Evolutionary conservation across 106 monocot species (phyloP).

Genomic region (Dioscorea dumetorum): DNA sequence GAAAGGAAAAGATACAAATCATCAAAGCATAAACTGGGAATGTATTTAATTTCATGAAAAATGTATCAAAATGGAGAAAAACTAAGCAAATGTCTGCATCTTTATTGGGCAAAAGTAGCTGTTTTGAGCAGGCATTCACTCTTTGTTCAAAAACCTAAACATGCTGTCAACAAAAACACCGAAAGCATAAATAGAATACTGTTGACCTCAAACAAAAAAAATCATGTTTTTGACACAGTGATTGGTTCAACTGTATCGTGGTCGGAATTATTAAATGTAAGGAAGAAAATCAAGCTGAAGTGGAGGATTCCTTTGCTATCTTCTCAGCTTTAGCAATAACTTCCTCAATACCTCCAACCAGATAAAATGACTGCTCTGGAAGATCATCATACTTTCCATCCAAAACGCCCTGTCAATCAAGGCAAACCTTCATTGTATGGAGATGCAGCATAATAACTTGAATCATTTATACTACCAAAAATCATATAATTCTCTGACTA

Average conservation of each 20-base stretch:
- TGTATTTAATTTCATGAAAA: neutral
- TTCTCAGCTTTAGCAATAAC: constrained; percentile 78
- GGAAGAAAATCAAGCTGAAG: constrained; percentile 9
- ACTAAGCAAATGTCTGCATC: neutral
- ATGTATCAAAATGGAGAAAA: neutral
- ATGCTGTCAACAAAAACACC: neutral
- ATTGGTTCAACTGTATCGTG: constrained; percentile 6
- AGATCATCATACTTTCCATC: constrained; percentile 79
- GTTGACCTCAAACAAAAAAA: neutral
- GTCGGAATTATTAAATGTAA: constrained; percentile 8
- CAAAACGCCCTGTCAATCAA: constrained; percentile 52
- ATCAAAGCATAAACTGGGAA: neutral
- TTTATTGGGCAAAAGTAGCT: neutral
- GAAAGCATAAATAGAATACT: neutral
- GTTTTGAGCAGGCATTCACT: neutral
- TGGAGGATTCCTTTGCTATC: constrained; percentile 49
- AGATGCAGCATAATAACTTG: too few relatives aligned
- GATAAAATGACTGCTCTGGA: constrained; percentile 71
- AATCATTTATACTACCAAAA: too few relatives aligned
- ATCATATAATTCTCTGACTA: too few relatives aligned
- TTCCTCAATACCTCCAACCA: constrained; percentile 81
- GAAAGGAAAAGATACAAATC: too few relatives aligned
- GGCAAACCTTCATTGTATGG: too few relatives aligned
- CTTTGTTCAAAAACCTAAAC: constrained; percentile 3
- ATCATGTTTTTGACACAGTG: neutral